Percentiles rank a stretch among this genome's conserved stretches.
These are phyloP conservation scores for Colletotrichum gloeosporioides DNA, from an alignment of 2,329 filamentous ascomycete species.

Conservation along the genomic window DNA sequence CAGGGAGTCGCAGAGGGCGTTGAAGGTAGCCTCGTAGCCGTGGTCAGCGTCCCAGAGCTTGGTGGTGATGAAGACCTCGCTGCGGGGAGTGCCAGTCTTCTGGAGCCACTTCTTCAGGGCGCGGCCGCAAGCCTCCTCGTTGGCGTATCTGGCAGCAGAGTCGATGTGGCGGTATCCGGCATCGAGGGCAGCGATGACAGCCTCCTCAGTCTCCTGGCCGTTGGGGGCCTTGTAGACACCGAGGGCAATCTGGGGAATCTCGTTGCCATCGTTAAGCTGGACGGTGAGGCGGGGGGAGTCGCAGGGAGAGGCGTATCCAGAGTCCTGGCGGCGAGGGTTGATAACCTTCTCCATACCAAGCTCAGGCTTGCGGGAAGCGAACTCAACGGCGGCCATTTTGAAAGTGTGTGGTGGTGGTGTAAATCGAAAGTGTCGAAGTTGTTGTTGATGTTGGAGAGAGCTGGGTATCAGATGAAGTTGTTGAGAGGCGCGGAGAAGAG, in stretches of 20 bases:
- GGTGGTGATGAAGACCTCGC: conserved; percentile 40
- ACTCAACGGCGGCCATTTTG: conserved; percentile 17
- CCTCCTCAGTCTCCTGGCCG: conserved; percentile 39
- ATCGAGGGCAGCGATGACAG: conserved; percentile 42
- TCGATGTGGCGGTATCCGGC: conserved; percentile 61
- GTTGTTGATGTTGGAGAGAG: not conserved
- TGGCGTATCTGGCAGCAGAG: conserved; percentile 40
- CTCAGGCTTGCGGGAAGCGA: conserved; percentile 20
- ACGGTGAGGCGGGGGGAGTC: conserved; percentile 25
- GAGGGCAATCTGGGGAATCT: conserved; percentile 47
- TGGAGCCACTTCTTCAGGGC: conserved; percentile 27
- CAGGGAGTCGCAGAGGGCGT: conserved; percentile 49
- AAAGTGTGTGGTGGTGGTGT: not conserved
- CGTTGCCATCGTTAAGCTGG: conserved; percentile 39
- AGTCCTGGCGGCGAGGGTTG: conserved; percentile 18
- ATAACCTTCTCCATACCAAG: conserved; percentile 20
- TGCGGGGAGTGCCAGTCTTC: conserved; percentile 34
- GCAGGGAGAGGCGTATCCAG: conserved; percentile 20
- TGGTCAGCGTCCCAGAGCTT: conserved; percentile 44
- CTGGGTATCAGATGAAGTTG: not conserved
- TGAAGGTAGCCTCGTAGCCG: conserved; percentile 26
- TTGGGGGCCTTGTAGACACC: conserved; percentile 65
- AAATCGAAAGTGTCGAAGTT: not conserved
- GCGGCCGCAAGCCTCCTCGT: conserved; percentile 60
- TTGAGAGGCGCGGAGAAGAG: not conserved